These are phyloP conservation scores for Cochlearia excelsa DNA, from an alignment of 345 rosid species.

Conservation along the genomic window DNA sequence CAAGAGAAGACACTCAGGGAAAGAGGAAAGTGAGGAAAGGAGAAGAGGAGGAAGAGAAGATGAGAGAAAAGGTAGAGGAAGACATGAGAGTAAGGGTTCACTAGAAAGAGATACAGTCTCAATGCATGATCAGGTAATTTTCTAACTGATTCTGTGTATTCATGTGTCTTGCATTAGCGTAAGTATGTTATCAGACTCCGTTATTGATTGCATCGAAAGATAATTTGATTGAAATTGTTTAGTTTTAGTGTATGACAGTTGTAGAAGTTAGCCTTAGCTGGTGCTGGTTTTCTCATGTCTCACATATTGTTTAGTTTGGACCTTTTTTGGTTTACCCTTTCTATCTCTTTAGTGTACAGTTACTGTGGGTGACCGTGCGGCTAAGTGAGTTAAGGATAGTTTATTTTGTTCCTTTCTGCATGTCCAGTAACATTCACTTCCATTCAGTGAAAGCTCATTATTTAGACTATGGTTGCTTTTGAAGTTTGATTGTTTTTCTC, in stretches of 20 bases:
- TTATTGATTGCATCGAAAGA: slow-evolving; percentile 7
- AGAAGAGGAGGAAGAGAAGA: slow-evolving; percentile 55
- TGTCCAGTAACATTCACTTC: slow-evolving; percentile 12
- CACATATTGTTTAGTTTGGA: not conserved
- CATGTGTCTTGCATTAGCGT: slow-evolving; percentile 2
- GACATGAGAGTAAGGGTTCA: slow-evolving; percentile 38
- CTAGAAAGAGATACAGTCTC: slow-evolving; percentile 23
- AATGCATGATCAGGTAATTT: slow-evolving; percentile 64
- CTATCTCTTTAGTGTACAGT: not conserved
- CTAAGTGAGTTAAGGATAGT: slow-evolving; percentile 13
- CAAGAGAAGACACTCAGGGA: slow-evolving; percentile 19
- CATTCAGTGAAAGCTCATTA: slow-evolving; percentile 9
- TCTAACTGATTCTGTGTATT: slow-evolving; percentile 26
- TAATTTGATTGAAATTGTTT: slow-evolving; percentile 10
- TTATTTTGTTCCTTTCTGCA: not conserved
- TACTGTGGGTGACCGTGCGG: slow-evolving; percentile 12
- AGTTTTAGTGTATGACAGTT: slow-evolving; percentile 11
- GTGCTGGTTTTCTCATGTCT: slow-evolving; percentile 1
- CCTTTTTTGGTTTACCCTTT: slow-evolving; percentile 5
- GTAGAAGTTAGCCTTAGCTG: slow-evolving; percentile 6
- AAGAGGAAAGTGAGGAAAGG: slow-evolving; percentile 39
- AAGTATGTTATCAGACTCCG: not conserved
- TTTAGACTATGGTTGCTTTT: slow-evolving; percentile 1
- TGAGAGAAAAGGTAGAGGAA: slow-evolving; percentile 49
- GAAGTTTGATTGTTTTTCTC: not conserved